These are phyloP conservation scores for Cryptosporidium parvum DNA, from an alignment of 169 alveolate genomes.

Conservation along the genomic window DNA sequence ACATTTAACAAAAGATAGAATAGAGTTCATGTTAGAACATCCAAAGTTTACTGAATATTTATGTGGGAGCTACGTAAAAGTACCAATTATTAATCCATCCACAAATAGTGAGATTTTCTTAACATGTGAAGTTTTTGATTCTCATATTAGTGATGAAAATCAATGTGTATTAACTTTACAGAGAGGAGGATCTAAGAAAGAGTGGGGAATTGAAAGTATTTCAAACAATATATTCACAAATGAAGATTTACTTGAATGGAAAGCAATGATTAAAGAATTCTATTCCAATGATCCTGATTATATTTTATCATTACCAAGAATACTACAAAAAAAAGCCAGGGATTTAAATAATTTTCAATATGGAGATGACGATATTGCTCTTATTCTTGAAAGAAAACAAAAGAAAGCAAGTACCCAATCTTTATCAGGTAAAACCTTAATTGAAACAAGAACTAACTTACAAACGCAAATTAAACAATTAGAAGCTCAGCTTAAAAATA, in stretches of 20 bases:
- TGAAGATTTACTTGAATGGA: conserved; percentile 73
- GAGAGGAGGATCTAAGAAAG: conserved; percentile 73
- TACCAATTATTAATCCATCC: conserved; percentile 50
- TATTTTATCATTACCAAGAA: conserved; percentile 31
- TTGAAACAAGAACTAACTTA: conserved; percentile 55
- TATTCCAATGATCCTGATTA: conserved; percentile 38
- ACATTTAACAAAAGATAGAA: conserved; percentile 53
- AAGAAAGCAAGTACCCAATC: neutral
- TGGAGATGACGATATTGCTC: conserved; percentile 65
- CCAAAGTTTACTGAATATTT: conserved; percentile 54
- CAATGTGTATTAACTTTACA: conserved; percentile 46
- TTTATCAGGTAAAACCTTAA: conserved; percentile 54
- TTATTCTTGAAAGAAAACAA: conserved; percentile 56
- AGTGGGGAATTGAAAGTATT: conserved; percentile 50
- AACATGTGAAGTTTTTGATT: conserved; percentile 53
- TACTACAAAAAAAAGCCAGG: conserved; percentile 32
- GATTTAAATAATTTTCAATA: conserved; percentile 36
- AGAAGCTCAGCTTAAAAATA: conserved; percentile 49
- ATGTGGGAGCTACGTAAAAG: conserved; percentile 68
- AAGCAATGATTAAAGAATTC: conserved; percentile 64
- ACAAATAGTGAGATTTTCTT: conserved; percentile 42
- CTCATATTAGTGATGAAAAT: conserved; percentile 13
- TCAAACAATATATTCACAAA: conserved; percentile 37
- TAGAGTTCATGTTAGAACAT: conserved; percentile 66
- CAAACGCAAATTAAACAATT: conserved; percentile 62